A percentile compares a stretch with the other conserved stretches of the same genome.
phyloP scores from a whole-genome alignment of 352 stramenopile species.

The Pythium folliculosum region DNA sequence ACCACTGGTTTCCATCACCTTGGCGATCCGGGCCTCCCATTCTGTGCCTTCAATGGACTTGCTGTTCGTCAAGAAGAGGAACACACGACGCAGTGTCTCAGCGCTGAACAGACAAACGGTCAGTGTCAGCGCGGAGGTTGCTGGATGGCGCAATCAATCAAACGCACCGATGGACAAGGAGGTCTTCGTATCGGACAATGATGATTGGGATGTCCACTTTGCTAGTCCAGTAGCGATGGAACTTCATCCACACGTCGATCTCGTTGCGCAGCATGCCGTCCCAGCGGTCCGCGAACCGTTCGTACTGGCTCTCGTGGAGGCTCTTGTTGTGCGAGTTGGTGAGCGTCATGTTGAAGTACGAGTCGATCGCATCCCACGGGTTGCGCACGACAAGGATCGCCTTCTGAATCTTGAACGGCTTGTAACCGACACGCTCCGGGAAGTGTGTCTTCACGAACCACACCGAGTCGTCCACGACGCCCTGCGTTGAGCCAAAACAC shows the following conservation, averaged over 20 bases:
- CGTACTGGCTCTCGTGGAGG: conserved; percentile 84
- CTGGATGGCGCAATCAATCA: not conserved
- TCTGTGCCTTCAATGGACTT: conserved; percentile 71
- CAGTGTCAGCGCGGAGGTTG: not conserved
- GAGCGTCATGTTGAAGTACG: conserved; percentile 98
- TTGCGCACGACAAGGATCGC: conserved; percentile 93
- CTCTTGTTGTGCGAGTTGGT: conserved; percentile 94
- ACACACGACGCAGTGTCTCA: conserved; percentile 80
- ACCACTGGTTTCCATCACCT: conserved; percentile 54
- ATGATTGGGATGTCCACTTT: conserved; percentile 91
- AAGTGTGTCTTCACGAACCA: conserved; percentile 99
- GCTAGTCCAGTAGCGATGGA: conserved; percentile 89
- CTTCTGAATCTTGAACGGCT: conserved; percentile 71
- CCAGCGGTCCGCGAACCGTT: conserved; percentile 87
- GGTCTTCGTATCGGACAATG: conserved; percentile 92
- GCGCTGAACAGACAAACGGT: conserved; percentile 24
- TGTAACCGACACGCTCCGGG: conserved; percentile 94
- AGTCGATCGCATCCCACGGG: conserved; percentile 98
- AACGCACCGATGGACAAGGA: conserved; percentile 71
- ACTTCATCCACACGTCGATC: conserved; percentile 91
- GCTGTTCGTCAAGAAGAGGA: conserved; percentile 71
- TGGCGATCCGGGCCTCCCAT: conserved; percentile 71
- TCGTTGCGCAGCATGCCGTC: conserved; percentile 90
- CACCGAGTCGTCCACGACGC: conserved; percentile 94
- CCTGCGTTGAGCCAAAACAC: conserved; percentile 42